Base-by-base conservation (phyloP, 2,329 filamentous ascomycete species). In the Phyllachora maydis region DNA sequence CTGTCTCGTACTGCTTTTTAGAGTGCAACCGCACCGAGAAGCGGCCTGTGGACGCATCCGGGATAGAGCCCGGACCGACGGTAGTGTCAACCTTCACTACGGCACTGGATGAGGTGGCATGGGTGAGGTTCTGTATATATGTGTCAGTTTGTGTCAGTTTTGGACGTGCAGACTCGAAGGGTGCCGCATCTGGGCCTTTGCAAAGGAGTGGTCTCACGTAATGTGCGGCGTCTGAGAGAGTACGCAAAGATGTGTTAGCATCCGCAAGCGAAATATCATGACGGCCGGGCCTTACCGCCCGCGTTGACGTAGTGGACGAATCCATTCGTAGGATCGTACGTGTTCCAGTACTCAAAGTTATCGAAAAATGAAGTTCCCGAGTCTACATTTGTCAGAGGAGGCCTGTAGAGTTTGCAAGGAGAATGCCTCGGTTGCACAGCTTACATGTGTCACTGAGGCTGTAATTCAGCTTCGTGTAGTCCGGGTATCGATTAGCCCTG, bases 21-120 rank as follows among this genome's bases (percentile, higher is more conserved):
- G 67, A 73, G 29, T 64, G 54, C 26, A 73, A 47, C 9, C 68
- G 65, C 9, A 73, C 65, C 0, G 65, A 71, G 43, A 63, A 63
- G 12, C 68, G 65, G 23, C 67, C 68, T 0, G 54, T 64, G 3
- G 56, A 56, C 11, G 65, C 58, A 31, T 66, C 45, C 4, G 60
- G 60, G 3, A 34, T 30, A 14, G 47, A 49, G 2, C 35, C 30
- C 3, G 52, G 58, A 6, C 54, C 54, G 10, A 67, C 60, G 2
- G 52, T 54, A 8, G 64, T 67, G 38, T 75, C 69, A 23, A 75
- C 69, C 20, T 48, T 52, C 15, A 76, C 39, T 11, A 74, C 35
- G 7, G 66, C 67, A 0, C 59, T 52, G 18, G 46, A 43, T 2
- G 49, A 35, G 1, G 57, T 55, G 5, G 66, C 62, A 34, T 63